Conservation (phyloP, 768 basidiomycete genomes). For the Lyophyllum shimeji region DNA sequence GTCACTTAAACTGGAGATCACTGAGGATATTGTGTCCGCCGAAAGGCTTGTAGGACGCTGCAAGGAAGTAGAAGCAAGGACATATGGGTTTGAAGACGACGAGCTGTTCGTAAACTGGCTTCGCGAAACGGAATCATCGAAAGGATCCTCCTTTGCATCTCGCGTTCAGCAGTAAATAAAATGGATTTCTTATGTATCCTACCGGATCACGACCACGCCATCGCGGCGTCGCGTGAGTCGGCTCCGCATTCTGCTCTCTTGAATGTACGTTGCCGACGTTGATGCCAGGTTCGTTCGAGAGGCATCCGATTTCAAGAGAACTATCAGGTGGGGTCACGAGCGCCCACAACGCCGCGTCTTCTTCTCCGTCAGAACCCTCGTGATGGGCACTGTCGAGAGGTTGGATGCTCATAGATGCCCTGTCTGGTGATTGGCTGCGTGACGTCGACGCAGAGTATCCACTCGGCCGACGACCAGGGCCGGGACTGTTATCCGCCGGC, state of each 20-base stretch:
- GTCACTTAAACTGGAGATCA: slow-evolving; percentile 10
- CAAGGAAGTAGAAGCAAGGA: slow-evolving; percentile 2
- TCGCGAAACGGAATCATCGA: slow-evolving; percentile 2
- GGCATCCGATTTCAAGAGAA: not conserved
- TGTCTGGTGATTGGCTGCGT: not conserved
- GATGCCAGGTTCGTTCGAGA: not conserved
- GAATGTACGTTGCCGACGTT: not conserved
- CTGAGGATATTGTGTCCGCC: slow-evolving; percentile 24
- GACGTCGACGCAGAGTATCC: not conserved
- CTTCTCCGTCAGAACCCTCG: not conserved
- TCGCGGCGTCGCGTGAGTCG: not conserved
- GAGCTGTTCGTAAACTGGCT: slow-evolving; percentile 11
- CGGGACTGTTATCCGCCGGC: not conserved
- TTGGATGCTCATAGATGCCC: too few relatives aligned
- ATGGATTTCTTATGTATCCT: not conserved
- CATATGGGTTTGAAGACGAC: too few relatives aligned
- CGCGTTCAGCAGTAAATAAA: not conserved
- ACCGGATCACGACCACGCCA: slow-evolving; percentile 10
- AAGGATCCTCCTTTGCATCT: slow-evolving; percentile 12
- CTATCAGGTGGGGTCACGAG: slow-evolving; percentile 8
- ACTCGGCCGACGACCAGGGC: not conserved
- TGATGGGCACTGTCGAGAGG: too few relatives aligned
- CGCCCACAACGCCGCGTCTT: slow-evolving; percentile 9
- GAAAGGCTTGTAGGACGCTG: slow-evolving; percentile 2
- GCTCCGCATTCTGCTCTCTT: not conserved